phyloP scores from a whole-genome alignment of 2,329 filamentous ascomycete species.

The Colletotrichum sublineola region DNA sequence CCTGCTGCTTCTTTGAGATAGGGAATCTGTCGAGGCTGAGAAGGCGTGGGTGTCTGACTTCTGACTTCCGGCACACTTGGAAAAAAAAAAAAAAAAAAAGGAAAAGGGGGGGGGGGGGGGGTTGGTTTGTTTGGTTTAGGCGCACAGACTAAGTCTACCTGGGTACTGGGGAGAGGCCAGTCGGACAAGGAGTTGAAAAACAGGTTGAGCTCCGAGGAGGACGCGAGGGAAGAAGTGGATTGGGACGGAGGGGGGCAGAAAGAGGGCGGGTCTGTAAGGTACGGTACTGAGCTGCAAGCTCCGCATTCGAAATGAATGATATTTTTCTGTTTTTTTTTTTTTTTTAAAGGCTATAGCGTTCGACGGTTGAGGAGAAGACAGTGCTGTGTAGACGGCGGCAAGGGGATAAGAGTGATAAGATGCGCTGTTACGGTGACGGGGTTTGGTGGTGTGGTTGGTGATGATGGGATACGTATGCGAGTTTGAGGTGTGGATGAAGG shows the following conservation, averaged over 20 bases:
- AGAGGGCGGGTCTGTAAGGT: constrained; percentile 14
- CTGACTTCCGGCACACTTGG: not conserved
- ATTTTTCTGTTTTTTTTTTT: too few species aligned
- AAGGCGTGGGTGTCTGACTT: constrained; percentile 18
- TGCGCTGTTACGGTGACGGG: constrained; percentile 5
- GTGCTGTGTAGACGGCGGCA: not conserved
- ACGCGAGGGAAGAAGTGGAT: constrained; percentile 38
- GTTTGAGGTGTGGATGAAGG: not conserved
- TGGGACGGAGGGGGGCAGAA: constrained; percentile 3
- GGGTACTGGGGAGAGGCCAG: constrained; percentile 1
- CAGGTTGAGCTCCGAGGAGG: constrained; percentile 35
- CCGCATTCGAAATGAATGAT: not conserved
- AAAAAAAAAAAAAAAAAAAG: too few species aligned
- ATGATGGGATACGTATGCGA: not conserved
- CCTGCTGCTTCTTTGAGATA: constrained; percentile 39
- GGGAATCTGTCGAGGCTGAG: constrained; percentile 31
- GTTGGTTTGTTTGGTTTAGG: constrained; percentile 24
- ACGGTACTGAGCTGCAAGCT: not conserved
- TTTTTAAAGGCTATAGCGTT: not conserved
- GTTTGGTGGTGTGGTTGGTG: not conserved
- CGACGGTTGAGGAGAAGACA: not conserved
- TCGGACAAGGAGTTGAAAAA: constrained; percentile 30
- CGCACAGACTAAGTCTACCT: constrained; percentile 36
- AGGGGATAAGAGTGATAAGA: not conserved
- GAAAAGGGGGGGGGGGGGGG: not conserved